phyloP scores from a whole-genome alignment of 257 asterid species.

The Gynochthodes officinalis region DNA sequence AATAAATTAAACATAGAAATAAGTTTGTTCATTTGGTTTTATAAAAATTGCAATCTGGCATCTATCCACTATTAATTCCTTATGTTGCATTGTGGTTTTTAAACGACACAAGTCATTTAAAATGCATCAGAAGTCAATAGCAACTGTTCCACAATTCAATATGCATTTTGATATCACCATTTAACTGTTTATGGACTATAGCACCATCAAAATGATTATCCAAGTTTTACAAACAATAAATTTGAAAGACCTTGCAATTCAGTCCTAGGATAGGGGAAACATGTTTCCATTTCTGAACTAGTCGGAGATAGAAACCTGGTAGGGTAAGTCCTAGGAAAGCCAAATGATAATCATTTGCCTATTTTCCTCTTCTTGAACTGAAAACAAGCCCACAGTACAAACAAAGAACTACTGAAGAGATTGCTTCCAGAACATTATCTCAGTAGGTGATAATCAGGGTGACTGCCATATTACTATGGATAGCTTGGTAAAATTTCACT shows the following conservation, averaged over 20 bases:
- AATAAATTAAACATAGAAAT: no score
- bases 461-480: no score
- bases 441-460: no score
- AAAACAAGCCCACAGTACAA: neutral
- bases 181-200: no score
- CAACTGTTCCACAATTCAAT: neutral
- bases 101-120: no score
- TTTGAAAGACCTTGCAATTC: neutral
- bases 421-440: no score
- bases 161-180: no score
- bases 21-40: neutral
- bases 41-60: neutral
- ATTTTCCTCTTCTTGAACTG: neutral
- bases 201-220: neutral
- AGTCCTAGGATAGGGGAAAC: neutral
- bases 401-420: neutral
- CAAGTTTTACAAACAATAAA: neutral
- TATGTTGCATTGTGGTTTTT: no score
- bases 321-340: neutral
- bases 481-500: no score
- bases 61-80: no score
- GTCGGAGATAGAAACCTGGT: no score
- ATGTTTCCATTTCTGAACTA: neutral
- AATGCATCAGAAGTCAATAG: neutral
- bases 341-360: neutral